These are phyloP conservation scores for Cutaneotrichosporon sp. DNA, from an alignment of 1,284 basidiomycete genomes.

Conservation along the genomic window DNA sequence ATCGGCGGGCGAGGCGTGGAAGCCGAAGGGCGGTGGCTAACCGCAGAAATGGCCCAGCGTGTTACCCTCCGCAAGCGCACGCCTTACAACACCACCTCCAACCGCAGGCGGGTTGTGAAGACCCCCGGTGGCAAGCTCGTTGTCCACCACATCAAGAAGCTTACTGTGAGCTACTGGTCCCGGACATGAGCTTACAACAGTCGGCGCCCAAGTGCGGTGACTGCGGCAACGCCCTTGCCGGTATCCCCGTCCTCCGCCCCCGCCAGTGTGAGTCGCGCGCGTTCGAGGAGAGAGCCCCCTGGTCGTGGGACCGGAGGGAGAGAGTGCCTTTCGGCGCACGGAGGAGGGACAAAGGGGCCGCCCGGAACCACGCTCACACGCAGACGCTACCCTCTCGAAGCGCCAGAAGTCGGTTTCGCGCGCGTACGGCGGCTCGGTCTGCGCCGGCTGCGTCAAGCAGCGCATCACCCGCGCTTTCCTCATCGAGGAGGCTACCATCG, in stretches of 20 bases:
- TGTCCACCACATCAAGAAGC: constrained; percentile 57
- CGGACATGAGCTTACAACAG: constrained; percentile 28
- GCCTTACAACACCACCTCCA: constrained; percentile 98
- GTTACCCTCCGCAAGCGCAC: constrained; percentile 99
- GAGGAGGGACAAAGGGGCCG: too few relatives aligned
- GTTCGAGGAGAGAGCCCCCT: not conserved
- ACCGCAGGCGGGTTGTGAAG: constrained; percentile 93
- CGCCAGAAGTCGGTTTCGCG: constrained; percentile 90
- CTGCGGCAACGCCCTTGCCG: constrained; percentile 86
- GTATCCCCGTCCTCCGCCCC: constrained; percentile 90
- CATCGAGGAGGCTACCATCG: constrained; percentile 99
- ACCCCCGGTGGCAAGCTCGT: constrained; percentile 67
- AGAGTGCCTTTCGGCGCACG: too few relatives aligned
- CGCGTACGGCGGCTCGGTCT: constrained; percentile 94
- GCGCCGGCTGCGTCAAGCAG: constrained; percentile 87
- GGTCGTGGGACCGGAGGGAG: too few relatives aligned
- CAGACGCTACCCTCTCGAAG: constrained; percentile 86
- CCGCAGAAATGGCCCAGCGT: constrained; percentile 85
- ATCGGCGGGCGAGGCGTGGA: not conserved
- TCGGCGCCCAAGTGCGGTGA: constrained; percentile 93
- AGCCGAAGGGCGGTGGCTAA: constrained; percentile 9
- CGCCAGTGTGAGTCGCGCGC: constrained; percentile 62
- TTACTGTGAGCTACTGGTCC: constrained; percentile 53
- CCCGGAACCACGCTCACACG: not conserved
- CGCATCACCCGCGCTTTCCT: constrained; percentile 98